These are phyloP conservation scores for Penicillium paxilli DNA, from an alignment of 495 filamentous ascomycete genomes.

Conservation along the genomic window DNA sequence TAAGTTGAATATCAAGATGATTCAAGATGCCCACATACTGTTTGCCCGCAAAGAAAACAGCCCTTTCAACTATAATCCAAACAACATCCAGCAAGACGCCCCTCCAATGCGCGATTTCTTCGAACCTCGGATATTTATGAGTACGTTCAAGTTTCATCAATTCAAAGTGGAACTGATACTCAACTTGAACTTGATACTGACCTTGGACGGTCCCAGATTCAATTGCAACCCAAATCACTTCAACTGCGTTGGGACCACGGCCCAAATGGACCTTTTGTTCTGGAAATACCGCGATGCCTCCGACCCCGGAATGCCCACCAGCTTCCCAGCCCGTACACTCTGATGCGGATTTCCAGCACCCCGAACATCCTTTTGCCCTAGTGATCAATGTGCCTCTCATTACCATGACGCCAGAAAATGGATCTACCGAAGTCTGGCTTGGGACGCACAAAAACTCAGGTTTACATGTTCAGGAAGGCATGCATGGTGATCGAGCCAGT, in stretches of 20 bases:
- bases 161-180: no score
- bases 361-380: conserved; percentile 51
- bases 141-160: conserved; percentile 15
- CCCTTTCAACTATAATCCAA: conserved; percentile 54
- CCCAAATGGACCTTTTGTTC: conserved; percentile 56
- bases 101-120: conserved; percentile 42
- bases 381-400: conserved; percentile 57
- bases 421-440: conserved; percentile 61
- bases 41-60: conserved; percentile 43
- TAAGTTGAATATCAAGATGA: conserved; percentile 51
- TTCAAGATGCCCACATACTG: conserved; percentile 45
- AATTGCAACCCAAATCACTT: conserved; percentile 52
- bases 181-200: no score
- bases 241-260: conserved; percentile 45
- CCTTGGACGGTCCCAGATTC: no score
- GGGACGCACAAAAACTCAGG: conserved; percentile 48
- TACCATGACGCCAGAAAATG: conserved; percentile 53
- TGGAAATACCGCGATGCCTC: conserved; percentile 52
- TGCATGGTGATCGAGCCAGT: conserved; percentile 49
- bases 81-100: conserved; percentile 55
- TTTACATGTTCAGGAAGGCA: conserved; percentile 44
- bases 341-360: conserved; percentile 59
- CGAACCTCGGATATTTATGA: conserved; percentile 44
- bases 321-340: conserved; percentile 53
- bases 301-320: conserved; percentile 34